Evolutionary conservation across 2,329 filamentous ascomycete genomes (phyloP).

Genomic region (Aureobasidium sp.): DNA sequence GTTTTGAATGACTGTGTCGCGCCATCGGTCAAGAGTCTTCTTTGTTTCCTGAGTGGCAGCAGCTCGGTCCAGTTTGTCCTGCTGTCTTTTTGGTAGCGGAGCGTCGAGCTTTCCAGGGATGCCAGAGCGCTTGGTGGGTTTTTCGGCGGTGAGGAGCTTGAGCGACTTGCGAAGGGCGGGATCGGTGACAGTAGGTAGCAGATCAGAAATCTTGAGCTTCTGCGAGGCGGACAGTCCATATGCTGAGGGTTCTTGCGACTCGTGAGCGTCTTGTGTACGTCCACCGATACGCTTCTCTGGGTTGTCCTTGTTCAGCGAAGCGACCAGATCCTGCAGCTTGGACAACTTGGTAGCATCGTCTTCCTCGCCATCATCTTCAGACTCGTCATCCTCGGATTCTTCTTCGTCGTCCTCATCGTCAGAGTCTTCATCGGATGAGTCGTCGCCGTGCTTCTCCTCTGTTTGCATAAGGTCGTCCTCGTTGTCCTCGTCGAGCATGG

Average conservation of each 20-base stretch:
- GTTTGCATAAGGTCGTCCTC: constrained; percentile 44
- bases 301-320: constrained; percentile 47
- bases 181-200: constrained; percentile 65
- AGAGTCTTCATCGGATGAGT: constrained; percentile 20
- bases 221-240: constrained; percentile 50
- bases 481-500: constrained; percentile 45
- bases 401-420: constrained; percentile 28
- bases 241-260: constrained; percentile 55
- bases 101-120: constrained; percentile 66
- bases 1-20: constrained; percentile 90
- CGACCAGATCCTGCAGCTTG: constrained; percentile 61
- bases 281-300: constrained; percentile 19
- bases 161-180: constrained; percentile 69
- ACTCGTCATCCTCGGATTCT: constrained; percentile 43
- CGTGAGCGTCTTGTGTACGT: constrained; percentile 39
- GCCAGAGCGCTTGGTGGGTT: constrained; percentile 46
- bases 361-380: constrained; percentile 44
- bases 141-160: constrained; percentile 62
- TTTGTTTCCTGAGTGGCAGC: constrained; percentile 88
- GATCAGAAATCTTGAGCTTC: constrained; percentile 60
- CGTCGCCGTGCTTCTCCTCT: constrained; percentile 23
- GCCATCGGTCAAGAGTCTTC: constrained; percentile 83
- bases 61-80: constrained; percentile 72
- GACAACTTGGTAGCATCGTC: constrained; percentile 47
- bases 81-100: constrained; percentile 75